A percentile compares a stretch with the other conserved stretches of the same genome.
Evolutionary conservation across 805 yeast genomes (phyloP).

Genomic region (Ogataea trehaloabstinens): DNA sequence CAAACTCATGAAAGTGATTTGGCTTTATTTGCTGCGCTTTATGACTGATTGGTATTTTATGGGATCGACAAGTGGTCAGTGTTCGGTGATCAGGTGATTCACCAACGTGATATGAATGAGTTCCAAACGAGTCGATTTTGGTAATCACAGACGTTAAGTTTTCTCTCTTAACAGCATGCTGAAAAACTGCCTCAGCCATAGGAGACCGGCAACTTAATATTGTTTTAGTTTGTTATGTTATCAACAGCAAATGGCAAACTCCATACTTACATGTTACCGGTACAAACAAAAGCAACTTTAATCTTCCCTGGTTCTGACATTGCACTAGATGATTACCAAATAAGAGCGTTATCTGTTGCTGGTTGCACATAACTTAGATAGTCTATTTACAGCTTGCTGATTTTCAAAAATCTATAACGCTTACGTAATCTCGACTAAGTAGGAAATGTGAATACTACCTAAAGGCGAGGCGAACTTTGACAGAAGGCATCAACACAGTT

Average conservation of each 20-base stretch:
- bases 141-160: slow-evolving; percentile 46
- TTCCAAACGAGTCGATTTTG: slow-evolving; percentile 82
- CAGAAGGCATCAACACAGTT: too few species aligned
- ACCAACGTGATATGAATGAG: slow-evolving; percentile 82
- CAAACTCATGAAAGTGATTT: slow-evolving; percentile 54
- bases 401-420: too few species aligned
- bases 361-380: too few species aligned
- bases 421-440: too few species aligned
- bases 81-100: slow-evolving; percentile 80
- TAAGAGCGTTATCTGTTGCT: too few species aligned
- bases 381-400: too few species aligned
- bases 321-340: too few species aligned
- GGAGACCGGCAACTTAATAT: slow-evolving; percentile 80
- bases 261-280: slow-evolving; percentile 77
- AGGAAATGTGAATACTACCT: too few species aligned
- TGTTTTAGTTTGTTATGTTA: background rate
- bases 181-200: slow-evolving; percentile 95
- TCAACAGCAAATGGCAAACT: slow-evolving; percentile 1
- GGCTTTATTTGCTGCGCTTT: slow-evolving; percentile 64
- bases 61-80: slow-evolving; percentile 58
- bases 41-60: slow-evolving; percentile 76
- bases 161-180: slow-evolving; percentile 53
- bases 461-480: too few species aligned
- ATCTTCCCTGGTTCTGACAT: slow-evolving; percentile 4
- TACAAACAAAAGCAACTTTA: slow-evolving; percentile 80